Evolutionary conservation across 768 basidiomycete genomes (phyloP), one percentile per base, ranked within the genome.

Genomic region (Mycena metata): DNA sequence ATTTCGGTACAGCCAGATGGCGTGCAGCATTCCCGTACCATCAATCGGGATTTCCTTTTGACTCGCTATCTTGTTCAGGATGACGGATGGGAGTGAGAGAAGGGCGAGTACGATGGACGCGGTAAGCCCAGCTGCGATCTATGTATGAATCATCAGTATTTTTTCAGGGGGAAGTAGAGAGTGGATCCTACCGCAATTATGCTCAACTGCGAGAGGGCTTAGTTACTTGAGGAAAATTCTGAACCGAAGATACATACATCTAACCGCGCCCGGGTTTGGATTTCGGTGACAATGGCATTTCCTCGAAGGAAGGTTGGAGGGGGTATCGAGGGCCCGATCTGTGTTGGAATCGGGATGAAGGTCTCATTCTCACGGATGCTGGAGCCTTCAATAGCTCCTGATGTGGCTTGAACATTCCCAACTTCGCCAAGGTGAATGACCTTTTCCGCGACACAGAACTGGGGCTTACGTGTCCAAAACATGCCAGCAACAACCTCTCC

Each of bases 391-490:
- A 23, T n/a, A 19, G 2, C 8, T 23, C 58, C 58, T 12, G 42
- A 24, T 7, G 33, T 4, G 12, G 58, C n/a, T n/a, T n/a, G 45
- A 15, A 33, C 24, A 8, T 60, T 60, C 5, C 33, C 58, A 1
- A 49, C 58, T 60, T 7, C 19, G 9, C 15, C 39, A 56, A 56
- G 1, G 24, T 1, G 15, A 19, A 47, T 46, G 21, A 46, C 2
- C 4, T 8, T 19, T 23, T 21, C 39, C 21, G 13, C n/a, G 8
- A 7, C 9, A 19, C 11, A n/a, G n/a, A 15, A 11, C 12, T 17
- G 9, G n/a, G 15, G 24, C 57, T 59, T n/a, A 60, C 45, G 21
- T 23, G 58, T 36, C 45, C 58, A 60, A 13, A 60, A 60, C 58
- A 59, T 49, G 46, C 43, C 12, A 6, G 58, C 58, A 17, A 60